Percentiles rank a stretch among this genome's conserved stretches.
Conservation (phyloP, 305 asterid species). For the Fraxinus sp. region DNA sequence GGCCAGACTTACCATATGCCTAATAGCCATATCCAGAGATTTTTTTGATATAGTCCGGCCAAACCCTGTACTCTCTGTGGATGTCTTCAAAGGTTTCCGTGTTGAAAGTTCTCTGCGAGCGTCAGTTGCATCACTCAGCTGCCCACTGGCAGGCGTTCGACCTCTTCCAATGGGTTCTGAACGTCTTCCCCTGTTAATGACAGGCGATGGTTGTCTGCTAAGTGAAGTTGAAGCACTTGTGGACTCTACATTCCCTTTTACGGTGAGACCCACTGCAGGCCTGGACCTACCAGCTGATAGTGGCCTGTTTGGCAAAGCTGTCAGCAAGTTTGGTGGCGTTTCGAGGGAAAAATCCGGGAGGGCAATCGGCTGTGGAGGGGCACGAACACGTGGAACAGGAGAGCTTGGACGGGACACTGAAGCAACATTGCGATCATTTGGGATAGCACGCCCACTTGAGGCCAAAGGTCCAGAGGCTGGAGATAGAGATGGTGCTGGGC, state of each 20-base stretch:
- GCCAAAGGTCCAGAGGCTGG: conserved; percentile 55
- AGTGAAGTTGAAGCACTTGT: conserved; percentile 34
- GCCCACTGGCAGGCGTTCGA: conserved; percentile 60
- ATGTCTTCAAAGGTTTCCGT: conserved; percentile 72
- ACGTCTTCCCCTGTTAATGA: conserved; percentile 70
- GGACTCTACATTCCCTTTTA: conserved; percentile 58
- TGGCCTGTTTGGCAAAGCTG: conserved; percentile 87
- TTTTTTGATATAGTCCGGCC: conserved; percentile 90
- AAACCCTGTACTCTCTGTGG: conserved; percentile 74
- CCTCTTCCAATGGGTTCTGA: conserved; percentile 67
- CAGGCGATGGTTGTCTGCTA: conserved; percentile 84
- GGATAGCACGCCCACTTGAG: conserved; percentile 57
- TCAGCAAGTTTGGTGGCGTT: conserved; percentile 91
- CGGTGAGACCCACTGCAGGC: conserved; percentile 55
- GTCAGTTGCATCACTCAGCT: conserved; percentile 46
- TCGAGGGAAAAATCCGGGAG: conserved; percentile 82
- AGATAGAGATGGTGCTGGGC: conserved; percentile 55
- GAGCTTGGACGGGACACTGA: conserved; percentile 92
- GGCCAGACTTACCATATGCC: conserved; percentile 71
- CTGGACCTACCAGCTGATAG: conserved; percentile 96
- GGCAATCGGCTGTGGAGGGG: conserved; percentile 65
- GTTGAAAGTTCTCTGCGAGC: conserved; percentile 58
- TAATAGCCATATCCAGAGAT: conserved; percentile 90
- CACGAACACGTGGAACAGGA: conserved; percentile 75
- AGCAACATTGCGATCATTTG: conserved; percentile 52